Conservation (phyloP, 352 stramenopile species). For the Albugo laibachii region DNA sequence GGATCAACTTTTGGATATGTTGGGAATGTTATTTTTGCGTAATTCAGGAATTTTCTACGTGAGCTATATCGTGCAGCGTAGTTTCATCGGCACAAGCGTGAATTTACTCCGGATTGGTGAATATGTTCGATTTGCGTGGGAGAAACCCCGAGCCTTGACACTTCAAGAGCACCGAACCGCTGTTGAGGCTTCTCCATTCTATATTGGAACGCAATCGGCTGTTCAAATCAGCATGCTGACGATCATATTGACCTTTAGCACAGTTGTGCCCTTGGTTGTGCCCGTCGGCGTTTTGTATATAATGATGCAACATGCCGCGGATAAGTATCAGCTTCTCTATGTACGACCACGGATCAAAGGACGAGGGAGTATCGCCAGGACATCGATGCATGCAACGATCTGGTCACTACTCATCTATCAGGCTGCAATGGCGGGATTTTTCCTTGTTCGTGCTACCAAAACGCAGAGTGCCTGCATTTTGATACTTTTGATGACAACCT, state of each 20-base stretch:
- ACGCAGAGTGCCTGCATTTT: constrained; percentile 47
- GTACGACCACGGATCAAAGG: constrained; percentile 71
- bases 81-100: constrained; percentile 59
- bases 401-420: constrained; percentile 67
- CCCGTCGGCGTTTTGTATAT: constrained; percentile 69
- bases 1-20: constrained; percentile 55
- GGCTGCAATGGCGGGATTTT: constrained; percentile 66
- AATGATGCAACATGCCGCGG: constrained; percentile 58
- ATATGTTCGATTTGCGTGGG: constrained; percentile 61
- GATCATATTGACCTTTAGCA: constrained; percentile 70
- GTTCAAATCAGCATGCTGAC: constrained; percentile 73
- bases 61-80: constrained; percentile 71
- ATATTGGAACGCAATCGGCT: constrained; percentile 62
- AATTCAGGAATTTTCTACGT: constrained; percentile 81
- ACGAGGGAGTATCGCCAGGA: constrained; percentile 60
- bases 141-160: constrained; percentile 59
- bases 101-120: constrained; percentile 57
- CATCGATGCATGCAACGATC: constrained; percentile 57
- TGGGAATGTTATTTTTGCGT: constrained; percentile 69
- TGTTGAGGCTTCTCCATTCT: constrained; percentile 61
- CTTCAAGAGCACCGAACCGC: constrained; percentile 39
- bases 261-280: constrained; percentile 66
- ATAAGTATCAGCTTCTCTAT: constrained; percentile 70
- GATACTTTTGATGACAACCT: constrained; percentile 63
- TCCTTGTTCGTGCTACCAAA: constrained; percentile 57